Percentiles rank a stretch among this genome's conserved stretches.
phyloP scores from a whole-genome alignment of 2,329 filamentous ascomycete species.

The Domatiomyces globalis region DNA sequence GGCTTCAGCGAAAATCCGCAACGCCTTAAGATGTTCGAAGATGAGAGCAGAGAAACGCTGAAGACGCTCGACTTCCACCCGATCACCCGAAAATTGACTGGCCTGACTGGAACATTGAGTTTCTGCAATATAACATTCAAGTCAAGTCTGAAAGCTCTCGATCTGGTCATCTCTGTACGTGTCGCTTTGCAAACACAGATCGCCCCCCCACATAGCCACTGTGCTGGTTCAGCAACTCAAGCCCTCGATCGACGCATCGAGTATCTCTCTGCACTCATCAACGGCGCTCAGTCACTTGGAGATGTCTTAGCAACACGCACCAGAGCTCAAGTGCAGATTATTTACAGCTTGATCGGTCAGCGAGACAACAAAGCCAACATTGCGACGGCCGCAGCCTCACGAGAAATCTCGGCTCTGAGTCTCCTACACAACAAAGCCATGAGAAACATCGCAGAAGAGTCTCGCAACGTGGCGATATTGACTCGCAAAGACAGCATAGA shows the following conservation, averaged over 20 bases:
- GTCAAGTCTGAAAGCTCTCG: slow-evolving; percentile 5
- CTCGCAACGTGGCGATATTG: slow-evolving; percentile 5
- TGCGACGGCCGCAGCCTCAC: slow-evolving; percentile 7
- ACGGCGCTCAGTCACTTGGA: slow-evolving; percentile 4
- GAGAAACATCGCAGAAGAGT: slow-evolving; percentile 8
- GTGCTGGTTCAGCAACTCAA: neutral
- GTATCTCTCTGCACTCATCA: slow-evolving; percentile 7
- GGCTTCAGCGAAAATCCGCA: slow-evolving; percentile 4
- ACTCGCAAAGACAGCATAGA: slow-evolving; percentile 22
- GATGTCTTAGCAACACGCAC: slow-evolving; percentile 4
- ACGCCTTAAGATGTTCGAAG: neutral
- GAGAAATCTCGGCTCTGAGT: neutral
- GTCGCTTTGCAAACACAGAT: neutral
- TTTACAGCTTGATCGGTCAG: slow-evolving; percentile 11
- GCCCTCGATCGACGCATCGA: neutral
- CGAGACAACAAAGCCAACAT: slow-evolving; percentile 9
- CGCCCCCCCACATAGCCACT: neutral
- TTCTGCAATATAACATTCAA: slow-evolving; percentile 9
- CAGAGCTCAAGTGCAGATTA: slow-evolving; percentile 9
- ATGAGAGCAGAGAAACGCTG: slow-evolving; percentile 1
- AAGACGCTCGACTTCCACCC: slow-evolving; percentile 7
- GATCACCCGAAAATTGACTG: slow-evolving; percentile 10
- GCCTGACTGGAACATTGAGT: slow-evolving; percentile 6
- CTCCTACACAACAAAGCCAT: slow-evolving; percentile 5
- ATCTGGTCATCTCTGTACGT: slow-evolving; percentile 1